Evolutionary conservation across 148 eudicot genomes (phyloP), one percentile per base, ranked within the genome.

Genomic region (Cornus suecica): DNA sequence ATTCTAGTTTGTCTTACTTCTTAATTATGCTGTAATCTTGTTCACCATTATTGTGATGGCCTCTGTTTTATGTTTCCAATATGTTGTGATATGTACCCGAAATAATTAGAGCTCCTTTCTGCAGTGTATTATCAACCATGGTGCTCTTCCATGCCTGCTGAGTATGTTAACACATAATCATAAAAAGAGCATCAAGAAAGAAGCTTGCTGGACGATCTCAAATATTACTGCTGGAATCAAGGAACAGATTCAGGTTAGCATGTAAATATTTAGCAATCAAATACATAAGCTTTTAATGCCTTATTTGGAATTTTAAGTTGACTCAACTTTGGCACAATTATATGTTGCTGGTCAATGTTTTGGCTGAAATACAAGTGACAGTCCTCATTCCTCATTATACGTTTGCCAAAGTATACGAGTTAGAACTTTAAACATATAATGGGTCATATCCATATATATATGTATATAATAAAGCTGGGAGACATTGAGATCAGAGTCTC

Each of bases 131-230:
- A 91, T 91, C 74, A 79, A 87, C 66, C 82, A 81, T 79, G 91
- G 92, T 69, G 92, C 91, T 31, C 83, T 91, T 72, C 80, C 89
- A 26, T 86, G 87, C 78, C 81, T 91, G 58, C 75, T 85, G 71
- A 85, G 75, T 85, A 69, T 91, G 82, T 74, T 91, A 84, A 84
- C 85, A 25, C 83, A 88, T 74, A 88, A 88, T 80, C 91, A 89
- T 78, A 91, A 91, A 83, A 91, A 91, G 84, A 91, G 93, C 84
- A 89, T 91, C 69, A 91, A n/a, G n/a, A n/a, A n/a, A n/a, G n/a
- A n/a, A 84, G 97, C 97, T 68, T 91, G 93, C 73, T 89, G 97
- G 97, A 86, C 97, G 15, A 89, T 89, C 77, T 91, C 97, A 67
- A 91, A 91, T 77, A 88, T 91, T 56, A 91, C 97, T 70, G 97